Conservation (phyloP, 257 asterid genomes). For the Solanum arcanum region DNA sequence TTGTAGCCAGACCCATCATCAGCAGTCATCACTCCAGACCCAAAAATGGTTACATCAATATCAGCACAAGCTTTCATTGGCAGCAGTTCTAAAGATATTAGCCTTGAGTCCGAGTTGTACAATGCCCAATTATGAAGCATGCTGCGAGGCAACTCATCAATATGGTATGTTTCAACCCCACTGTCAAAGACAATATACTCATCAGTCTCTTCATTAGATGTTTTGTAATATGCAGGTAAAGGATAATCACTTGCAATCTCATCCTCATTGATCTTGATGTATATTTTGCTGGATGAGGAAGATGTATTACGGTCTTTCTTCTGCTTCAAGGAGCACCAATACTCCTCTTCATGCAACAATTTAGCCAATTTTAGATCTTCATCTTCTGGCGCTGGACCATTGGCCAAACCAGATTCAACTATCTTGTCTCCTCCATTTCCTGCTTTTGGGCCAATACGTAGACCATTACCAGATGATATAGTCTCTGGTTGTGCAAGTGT, state of each 20-base stretch:
- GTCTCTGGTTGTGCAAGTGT: conserved; percentile 24
- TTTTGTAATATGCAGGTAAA: conserved; percentile 80
- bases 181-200: conserved; percentile 77
- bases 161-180: conserved; percentile 32
- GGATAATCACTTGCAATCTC: conserved; percentile 97
- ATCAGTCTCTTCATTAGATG: conserved; percentile 60
- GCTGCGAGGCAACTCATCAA: conserved; percentile 67
- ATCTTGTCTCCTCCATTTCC: conserved; percentile 19
- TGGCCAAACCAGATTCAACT: conserved; percentile 10
- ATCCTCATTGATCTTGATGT: conserved; percentile 90
- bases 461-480: conserved; percentile 26
- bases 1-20: conserved; percentile 92
- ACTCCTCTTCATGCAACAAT: conserved; percentile 73
- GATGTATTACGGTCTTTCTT: conserved; percentile 44
- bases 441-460: conserved; percentile 42
- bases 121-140: conserved; percentile 92
- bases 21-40: conserved; percentile 74
- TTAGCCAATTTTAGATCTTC: conserved; percentile 72
- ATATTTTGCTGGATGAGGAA: conserved; percentile 47
- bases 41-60: conserved; percentile 79
- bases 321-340: conserved; percentile 74
- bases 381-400: conserved; percentile 35
- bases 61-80: conserved; percentile 90
- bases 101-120: conserved; percentile 85
- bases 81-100: conserved; percentile 83